Percentiles rank a stretch among this genome's conserved stretches.
phyloP scores from a whole-genome alignment of 2,329 filamentous ascomycete species.

The Microsporum canis region DNA sequence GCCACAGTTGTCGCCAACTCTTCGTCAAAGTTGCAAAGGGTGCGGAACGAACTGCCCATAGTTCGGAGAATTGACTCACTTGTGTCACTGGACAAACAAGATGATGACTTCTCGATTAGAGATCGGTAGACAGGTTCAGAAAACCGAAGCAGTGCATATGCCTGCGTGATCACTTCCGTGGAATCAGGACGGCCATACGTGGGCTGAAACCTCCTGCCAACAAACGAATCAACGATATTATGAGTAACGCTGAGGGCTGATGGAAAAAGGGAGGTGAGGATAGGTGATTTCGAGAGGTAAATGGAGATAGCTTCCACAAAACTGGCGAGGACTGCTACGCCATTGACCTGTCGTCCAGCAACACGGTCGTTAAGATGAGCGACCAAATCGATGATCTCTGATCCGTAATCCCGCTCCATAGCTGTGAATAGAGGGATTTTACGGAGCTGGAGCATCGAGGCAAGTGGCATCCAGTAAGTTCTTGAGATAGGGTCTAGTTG shows the following conservation, averaged over 20 bases:
- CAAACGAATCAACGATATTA: slow-evolving; percentile 23
- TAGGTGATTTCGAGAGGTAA: slow-evolving; percentile 22
- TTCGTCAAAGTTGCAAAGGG: slow-evolving; percentile 22
- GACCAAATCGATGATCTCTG: slow-evolving; percentile 21
- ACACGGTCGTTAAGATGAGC: slow-evolving; percentile 23
- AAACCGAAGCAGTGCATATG: slow-evolving; percentile 23
- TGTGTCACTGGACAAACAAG: slow-evolving; percentile 34
- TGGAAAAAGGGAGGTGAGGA: slow-evolving; percentile 19
- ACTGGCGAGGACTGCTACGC: slow-evolving; percentile 21
- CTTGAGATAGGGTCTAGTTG: slow-evolving; percentile 24
- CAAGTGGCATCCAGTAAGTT: slow-evolving; percentile 26
- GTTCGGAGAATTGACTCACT: slow-evolving; percentile 28
- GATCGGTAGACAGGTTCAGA: slow-evolving; percentile 29
- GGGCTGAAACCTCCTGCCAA: slow-evolving; percentile 19
- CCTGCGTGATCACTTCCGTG: slow-evolving; percentile 13
- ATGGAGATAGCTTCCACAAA: slow-evolving; percentile 21
- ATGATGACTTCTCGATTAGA: slow-evolving; percentile 32
- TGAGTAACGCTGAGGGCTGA: slow-evolving; percentile 19
- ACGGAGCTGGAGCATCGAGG: slow-evolving; percentile 26
- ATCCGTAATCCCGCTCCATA: slow-evolving; percentile 23
- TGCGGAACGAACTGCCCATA: slow-evolving; percentile 24
- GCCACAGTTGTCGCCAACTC: slow-evolving; percentile 26
- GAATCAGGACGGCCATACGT: slow-evolving; percentile 12
- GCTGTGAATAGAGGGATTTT: slow-evolving; percentile 29
- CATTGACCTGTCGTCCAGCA: slow-evolving; percentile 19